A percentile compares a stretch with the other conserved stretches of the same genome.
Conservation (phyloP, 116 monocot species). For the Posidonia oceanica region DNA sequence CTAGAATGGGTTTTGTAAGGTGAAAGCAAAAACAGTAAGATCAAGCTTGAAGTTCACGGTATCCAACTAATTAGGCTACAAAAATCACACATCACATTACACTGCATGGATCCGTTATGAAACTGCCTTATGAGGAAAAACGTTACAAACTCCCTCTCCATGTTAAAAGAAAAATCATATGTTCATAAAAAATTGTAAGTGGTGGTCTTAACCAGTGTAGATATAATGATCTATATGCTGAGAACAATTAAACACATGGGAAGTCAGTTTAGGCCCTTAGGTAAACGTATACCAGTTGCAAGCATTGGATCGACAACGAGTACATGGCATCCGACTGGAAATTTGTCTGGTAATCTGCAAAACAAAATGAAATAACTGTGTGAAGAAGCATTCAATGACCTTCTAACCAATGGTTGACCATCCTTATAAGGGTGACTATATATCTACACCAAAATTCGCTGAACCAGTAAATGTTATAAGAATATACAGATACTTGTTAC, state of each 20-base stretch:
- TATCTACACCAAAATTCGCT: background rate
- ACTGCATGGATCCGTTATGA: background rate
- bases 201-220: no score
- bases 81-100: background rate
- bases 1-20: conserved; percentile 15
- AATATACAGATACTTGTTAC: no score
- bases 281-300: conserved; percentile 43
- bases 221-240: background rate
- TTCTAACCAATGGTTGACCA: no score
- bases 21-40: background rate
- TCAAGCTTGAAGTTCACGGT: no score
- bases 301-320: conserved; percentile 95
- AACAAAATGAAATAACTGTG: background rate
- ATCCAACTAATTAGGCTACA: no score
- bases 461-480: no score
- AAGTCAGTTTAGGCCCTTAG: background rate
- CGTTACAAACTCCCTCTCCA: no score
- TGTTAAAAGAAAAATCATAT: no score
- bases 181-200: no score
- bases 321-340: conserved; percentile 61
- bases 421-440: background rate
- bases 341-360: conserved; percentile 67
- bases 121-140: background rate
- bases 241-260: background rate
- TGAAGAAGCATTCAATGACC: background rate